Base-by-base conservation (phyloP, 164 flowering plant genomes). In the Chimonanthus salicifolius region DNA sequence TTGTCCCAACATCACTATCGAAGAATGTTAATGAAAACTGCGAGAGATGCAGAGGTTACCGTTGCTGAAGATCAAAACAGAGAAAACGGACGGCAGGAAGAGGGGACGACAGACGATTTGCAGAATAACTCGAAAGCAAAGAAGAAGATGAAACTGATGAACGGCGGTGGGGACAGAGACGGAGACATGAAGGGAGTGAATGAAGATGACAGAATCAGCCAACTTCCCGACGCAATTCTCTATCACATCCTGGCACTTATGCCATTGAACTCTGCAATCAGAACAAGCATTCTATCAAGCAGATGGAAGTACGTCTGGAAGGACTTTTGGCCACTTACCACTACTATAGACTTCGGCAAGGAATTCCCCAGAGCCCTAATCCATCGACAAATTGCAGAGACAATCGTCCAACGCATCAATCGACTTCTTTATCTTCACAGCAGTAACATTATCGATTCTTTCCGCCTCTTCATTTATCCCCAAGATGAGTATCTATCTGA, bases 281-380 rank as follows among this genome's bases (percentile, higher is more conserved):
- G 48, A 44, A 66, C 68, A 3, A 66, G 68, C 68, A 66, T 45
- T 66, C 49, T 66, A 13, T 66, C 68, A 11, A 44, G 3, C 43
- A 43, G 48, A 66, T 45, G 68, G 68, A 66, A 45, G 13, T 16
- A 66, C 13, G 5, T n/a, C 16, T 66, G 68, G 68, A 66, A 66
- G 45, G 8, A 2, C 68, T 4, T 66, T 43, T 45, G n/a, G n/a
- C 3, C 48, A 5, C 3, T 43, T 3, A 46, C 68, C 6, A 45
- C 47, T 5, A 66, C 48, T 66, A 5, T 66, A 66, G 9, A 66
- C 49, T 66, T 44, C 1, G 47, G 68, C 46, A n/a, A 4, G 46
- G 46, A 65, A 44, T 65, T 65, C 9, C 47, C 18, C 1, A 65
- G 67, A 20, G 7, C 4, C 9, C 9, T 10, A 9, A 4, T 3